Evolutionary conservation across 2,329 filamentous ascomycete genomes (phyloP), one percentile per base, ranked within the genome.

Genomic region (Tolypocladium sp.): DNA sequence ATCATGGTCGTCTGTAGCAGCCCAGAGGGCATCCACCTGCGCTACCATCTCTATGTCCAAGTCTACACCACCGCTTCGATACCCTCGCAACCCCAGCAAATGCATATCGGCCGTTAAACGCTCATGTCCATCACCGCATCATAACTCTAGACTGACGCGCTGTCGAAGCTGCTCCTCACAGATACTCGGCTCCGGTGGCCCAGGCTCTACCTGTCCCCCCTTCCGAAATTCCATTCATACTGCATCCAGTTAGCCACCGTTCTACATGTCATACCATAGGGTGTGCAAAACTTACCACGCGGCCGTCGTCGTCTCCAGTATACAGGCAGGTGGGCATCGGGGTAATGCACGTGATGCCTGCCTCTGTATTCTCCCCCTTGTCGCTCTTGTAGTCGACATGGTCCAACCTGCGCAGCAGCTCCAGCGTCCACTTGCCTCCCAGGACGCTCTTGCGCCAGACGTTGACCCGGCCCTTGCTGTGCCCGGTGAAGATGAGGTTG

Each of bases 221-320:
- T 80, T n/a, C 82, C 75, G 64, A 86, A 72, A 62, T 80, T 85
- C 84, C 84, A 87, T 69, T 87, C 83, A 66, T 83, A 86, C 84
- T 86, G 56, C 27, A n/a, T 12, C 6, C 3, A 0, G 56, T 60
- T 33, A 60, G 59, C 52, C 37, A 10, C 27, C 13, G 15, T n/a
- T 20, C 8, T 15, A 4, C 30, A 13, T n/a, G 9, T 35, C 30
- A 35, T 35, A 2, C 3, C 20, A 2, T 41, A 2, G 25, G 13
- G 3, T 6, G 41, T 17, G 30, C 13, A 20, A 25, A 10, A 72
- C 75, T 71, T 63, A 94, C 90, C 74, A 99, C 93, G 78, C 87
- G 82, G 37, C 94, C 94, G 63, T 92, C 89, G 63, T 97, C 94
- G 76, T 97, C 94, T 3, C 93, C 94, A 0, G 92, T 96, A 73